Conservation (phyloP, 768 basidiomycete species). For the Boletus sp. region DNA sequence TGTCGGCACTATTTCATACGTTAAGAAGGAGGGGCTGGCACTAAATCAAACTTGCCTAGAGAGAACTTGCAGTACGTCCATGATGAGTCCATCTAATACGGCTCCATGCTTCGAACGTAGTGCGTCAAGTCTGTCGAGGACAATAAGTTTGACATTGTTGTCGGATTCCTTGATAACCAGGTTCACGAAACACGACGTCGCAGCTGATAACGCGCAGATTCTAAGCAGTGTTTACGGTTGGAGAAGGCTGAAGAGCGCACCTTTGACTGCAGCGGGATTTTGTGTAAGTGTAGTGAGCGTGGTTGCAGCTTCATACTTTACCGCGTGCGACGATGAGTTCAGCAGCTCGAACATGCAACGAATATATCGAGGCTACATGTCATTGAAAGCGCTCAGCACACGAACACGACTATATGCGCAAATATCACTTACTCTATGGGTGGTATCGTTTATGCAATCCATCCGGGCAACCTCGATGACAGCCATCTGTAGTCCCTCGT, state of each 20-base stretch:
- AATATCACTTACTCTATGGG: constrained; percentile 63
- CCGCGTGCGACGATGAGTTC: constrained; percentile 85
- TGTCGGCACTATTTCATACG: constrained; percentile 64
- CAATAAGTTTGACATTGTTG: constrained; percentile 98
- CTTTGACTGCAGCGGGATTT: constrained; percentile 95
- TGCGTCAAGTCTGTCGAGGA: constrained; percentile 84
- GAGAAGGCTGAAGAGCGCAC: constrained; percentile 37
- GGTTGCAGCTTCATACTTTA: constrained; percentile 97
- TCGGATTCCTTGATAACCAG: constrained; percentile 94
- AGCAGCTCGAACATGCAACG: constrained; percentile 91
- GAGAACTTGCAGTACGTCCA: constrained; percentile 93
- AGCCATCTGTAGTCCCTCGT: constrained; percentile 93
- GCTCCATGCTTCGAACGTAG: constrained; percentile 84
- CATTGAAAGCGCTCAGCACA: constrained; percentile 4
- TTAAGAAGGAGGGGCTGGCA: not conserved
- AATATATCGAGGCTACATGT: constrained; percentile 81
- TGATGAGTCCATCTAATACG: constrained; percentile 86
- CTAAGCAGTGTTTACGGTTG: not conserved
- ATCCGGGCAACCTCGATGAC: constrained; percentile 90
- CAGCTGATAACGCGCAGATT: constrained; percentile 50
- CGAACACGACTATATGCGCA: not conserved
- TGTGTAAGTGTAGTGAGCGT: constrained; percentile 93
- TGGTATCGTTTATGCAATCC: constrained; percentile 84
- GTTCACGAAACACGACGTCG: constrained; percentile 83
- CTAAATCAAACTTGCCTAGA: constrained; percentile 51